These are phyloP conservation scores for Aspergillus neotritici DNA, from an alignment of 2,329 filamentous ascomycete species.

Conservation along the genomic window DNA sequence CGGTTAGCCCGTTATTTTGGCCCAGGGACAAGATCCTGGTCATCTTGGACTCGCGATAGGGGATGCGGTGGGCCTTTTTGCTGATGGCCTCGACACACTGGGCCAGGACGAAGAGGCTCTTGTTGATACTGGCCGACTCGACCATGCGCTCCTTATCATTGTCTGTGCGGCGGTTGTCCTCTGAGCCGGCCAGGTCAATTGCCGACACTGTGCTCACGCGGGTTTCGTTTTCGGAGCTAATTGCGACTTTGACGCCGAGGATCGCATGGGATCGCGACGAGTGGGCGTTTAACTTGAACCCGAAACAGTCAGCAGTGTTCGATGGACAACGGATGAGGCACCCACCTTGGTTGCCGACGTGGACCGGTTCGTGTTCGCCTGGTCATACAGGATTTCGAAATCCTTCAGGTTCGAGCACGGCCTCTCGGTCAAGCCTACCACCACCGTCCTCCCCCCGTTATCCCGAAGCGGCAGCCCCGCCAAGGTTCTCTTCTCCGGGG, in stretches of 20 bases:
- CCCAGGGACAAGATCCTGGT: conserved; percentile 86
- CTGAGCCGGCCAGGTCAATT: conserved; percentile 91
- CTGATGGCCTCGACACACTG: conserved; percentile 95
- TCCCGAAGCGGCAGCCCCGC: conserved; percentile 77
- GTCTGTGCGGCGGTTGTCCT: conserved; percentile 90
- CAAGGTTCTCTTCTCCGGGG: conserved; percentile 77
- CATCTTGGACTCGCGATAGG: conserved; percentile 96
- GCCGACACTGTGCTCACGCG: conserved; percentile 81
- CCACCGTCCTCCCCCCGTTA: conserved; percentile 78
- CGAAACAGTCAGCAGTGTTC: conserved; percentile 2
- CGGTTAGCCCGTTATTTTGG: conserved; percentile 88
- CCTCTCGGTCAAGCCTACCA: conserved; percentile 78
- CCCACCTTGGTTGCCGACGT: conserved; percentile 75
- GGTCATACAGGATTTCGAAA: conserved; percentile 83
- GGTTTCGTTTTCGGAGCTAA: conserved; percentile 62
- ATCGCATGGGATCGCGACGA: conserved; percentile 88
- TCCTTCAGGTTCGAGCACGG: conserved; percentile 80
- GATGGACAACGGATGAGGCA: background rate
- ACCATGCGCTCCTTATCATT: conserved; percentile 88
- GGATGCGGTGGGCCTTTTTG: conserved; percentile 67
- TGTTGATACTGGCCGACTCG: conserved; percentile 97
- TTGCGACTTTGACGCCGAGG: conserved; percentile 79
- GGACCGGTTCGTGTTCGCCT: conserved; percentile 83
- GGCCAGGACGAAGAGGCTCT: conserved; percentile 87
- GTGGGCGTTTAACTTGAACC: conserved; percentile 67